phyloP scores from a whole-genome alignment of 495 filamentous ascomycete species.

The Podospora pseudopauciseta region DNA sequence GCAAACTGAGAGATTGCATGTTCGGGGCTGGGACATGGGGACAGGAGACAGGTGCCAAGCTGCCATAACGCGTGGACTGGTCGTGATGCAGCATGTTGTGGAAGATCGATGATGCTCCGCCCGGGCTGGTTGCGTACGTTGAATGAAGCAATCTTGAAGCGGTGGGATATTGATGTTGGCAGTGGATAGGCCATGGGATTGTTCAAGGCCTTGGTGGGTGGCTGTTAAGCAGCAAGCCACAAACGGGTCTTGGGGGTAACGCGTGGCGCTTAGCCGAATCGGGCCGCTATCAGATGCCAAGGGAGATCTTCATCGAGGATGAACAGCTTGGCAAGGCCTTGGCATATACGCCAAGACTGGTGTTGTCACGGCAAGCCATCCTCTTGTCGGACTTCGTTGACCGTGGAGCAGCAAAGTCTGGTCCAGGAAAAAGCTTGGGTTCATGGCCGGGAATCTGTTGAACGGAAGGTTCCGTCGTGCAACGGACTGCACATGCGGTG shows the following conservation, averaged over 20 bases:
- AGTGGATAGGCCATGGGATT: neutral
- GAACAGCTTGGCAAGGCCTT: constrained; percentile 18
- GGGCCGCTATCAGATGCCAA: constrained; percentile 22
- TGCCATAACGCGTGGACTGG: constrained; percentile 14
- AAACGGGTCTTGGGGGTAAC: constrained; percentile 3
- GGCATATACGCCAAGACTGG: constrained; percentile 5
- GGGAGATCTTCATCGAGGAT: constrained; percentile 26
- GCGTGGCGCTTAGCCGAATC: constrained; percentile 18
- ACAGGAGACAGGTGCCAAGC: neutral
- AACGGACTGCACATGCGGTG: neutral
- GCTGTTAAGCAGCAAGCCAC: neutral
- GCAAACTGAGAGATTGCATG: neutral
- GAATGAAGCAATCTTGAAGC: neutral
- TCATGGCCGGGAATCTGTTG: neutral
- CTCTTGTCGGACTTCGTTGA: neutral
- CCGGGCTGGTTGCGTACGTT: neutral
- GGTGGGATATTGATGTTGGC: neutral
- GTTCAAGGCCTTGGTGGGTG: neutral
- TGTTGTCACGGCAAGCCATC: neutral
- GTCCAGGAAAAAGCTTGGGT: neutral
- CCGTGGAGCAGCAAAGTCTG: neutral
- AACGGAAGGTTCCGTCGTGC: neutral
- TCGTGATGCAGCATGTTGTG: neutral
- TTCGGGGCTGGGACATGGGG: neutral
- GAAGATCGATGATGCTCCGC: neutral